Evolutionary conservation across 2,329 filamentous ascomycete species (phyloP).

Genomic region (Hymenoscyphus fraxineus): DNA sequence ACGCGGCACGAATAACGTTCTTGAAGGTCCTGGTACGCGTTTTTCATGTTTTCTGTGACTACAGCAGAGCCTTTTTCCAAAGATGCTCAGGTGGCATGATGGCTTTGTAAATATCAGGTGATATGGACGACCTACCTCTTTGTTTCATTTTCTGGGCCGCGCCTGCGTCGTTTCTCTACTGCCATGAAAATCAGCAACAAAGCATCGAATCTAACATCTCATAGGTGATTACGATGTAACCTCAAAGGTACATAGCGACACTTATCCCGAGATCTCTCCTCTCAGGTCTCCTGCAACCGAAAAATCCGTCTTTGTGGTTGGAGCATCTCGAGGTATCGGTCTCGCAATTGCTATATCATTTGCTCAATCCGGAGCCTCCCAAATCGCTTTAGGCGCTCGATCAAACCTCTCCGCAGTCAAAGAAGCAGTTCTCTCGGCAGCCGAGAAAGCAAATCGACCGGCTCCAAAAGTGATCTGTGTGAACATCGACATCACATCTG

Average conservation of each 20-base stretch:
- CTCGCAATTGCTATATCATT: conserved; percentile 51
- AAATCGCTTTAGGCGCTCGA: conserved; percentile 52
- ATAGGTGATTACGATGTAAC: conserved; percentile 24
- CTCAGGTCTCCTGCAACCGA: conserved; percentile 36
- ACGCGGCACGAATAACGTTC: conserved; percentile 21
- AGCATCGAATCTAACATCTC: not conserved
- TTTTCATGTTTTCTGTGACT: not conserved
- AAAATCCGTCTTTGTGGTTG: conserved; percentile 48
- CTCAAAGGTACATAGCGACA: conserved; percentile 39
- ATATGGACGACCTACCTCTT: no score
- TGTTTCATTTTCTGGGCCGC: no score
- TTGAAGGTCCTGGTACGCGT: conserved; percentile 16
- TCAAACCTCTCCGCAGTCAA: conserved; percentile 37
- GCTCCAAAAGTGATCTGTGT: conserved; percentile 42
- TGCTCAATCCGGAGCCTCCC: conserved; percentile 48
- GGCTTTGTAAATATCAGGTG: no score
- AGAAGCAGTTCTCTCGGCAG: conserved; percentile 37
- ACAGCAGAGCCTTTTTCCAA: no score
- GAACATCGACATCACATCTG: conserved; percentile 38
- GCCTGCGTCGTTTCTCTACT: no score
- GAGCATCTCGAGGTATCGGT: conserved; percentile 53
- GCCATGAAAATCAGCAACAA: not conserved
- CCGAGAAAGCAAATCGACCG: conserved; percentile 30
- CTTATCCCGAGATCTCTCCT: conserved; percentile 49
- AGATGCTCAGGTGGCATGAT: no score